Evolutionary conservation across 352 stramenopile species (phyloP).

Genomic region (Globisporangium paroecandrum): DNA sequence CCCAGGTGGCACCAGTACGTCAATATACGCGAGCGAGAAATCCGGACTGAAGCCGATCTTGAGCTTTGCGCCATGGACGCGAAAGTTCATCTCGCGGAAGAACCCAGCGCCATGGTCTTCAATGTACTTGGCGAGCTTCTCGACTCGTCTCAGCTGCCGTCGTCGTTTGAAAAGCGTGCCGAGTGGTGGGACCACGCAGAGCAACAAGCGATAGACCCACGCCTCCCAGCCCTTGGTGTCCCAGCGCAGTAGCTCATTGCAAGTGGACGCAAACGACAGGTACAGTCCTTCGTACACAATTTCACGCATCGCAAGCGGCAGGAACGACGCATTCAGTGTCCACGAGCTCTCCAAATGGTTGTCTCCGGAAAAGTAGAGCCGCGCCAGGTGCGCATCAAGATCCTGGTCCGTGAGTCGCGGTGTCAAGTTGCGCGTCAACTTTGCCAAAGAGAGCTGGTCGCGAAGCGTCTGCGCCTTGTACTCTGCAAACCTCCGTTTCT

Average conservation of each 20-base stretch:
- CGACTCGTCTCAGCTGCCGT: constrained; percentile 60
- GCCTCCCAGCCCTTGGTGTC: constrained; percentile 55
- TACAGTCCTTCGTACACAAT: constrained; percentile 80
- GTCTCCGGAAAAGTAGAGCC: constrained; percentile 69
- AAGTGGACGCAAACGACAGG: constrained; percentile 60
- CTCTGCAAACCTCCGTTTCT: constrained; percentile 50
- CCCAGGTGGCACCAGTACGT: constrained; percentile 56
- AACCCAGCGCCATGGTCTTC: constrained; percentile 66
- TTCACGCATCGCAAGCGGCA: constrained; percentile 51
- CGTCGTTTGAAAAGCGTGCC: constrained; percentile 63
- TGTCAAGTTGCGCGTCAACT: constrained; percentile 66
- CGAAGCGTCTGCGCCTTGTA: constrained; percentile 75
- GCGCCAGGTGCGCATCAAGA: constrained; percentile 59
- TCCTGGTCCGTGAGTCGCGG: constrained; percentile 78
- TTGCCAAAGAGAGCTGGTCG: constrained; percentile 68
- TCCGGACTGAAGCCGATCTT: constrained; percentile 84
- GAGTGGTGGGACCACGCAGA: constrained; percentile 43
- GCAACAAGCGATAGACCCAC: constrained; percentile 54
- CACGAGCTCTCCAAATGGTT: constrained; percentile 71
- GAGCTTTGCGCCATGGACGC: constrained; percentile 65
- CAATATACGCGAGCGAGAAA: constrained; percentile 81
- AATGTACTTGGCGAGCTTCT: constrained; percentile 65
- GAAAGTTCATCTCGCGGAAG: constrained; percentile 80
- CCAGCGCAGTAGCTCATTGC: constrained; percentile 71
- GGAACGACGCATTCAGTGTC: constrained; percentile 56